Percentiles rank a stretch among this genome's conserved stretches.
Evolutionary conservation across 139 green algal species (phyloP).

Genomic region (Closterium sp.): DNA sequence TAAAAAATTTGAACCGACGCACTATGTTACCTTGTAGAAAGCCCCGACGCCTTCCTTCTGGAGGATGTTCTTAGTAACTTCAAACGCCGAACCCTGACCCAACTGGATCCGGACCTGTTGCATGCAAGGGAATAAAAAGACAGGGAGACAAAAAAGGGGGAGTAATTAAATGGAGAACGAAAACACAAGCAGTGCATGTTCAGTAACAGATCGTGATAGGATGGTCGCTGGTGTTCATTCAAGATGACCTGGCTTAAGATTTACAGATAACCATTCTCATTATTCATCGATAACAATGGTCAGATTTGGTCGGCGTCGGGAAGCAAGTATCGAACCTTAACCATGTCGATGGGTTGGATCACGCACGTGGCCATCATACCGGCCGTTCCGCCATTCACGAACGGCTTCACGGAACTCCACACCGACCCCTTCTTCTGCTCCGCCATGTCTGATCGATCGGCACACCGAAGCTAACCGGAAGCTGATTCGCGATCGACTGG

Average conservation of each 20-base stretch:
- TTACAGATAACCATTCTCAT: no score
- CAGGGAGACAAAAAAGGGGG: neutral
- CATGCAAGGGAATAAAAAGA: neutral
- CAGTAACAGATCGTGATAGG: neutral
- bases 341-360: conserved; percentile 97
- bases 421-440: conserved; percentile 28
- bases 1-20: no score
- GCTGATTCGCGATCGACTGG: neutral
- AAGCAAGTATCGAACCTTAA: conserved; percentile 76
- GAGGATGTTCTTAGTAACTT: conserved; percentile 50
- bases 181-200: neutral
- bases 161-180: no score
- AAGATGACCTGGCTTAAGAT: no score
- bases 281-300: no score
- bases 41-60: conserved; percentile 44
- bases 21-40: conserved; percentile 47
- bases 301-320: neutral
- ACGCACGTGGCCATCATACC: conserved; percentile 88
- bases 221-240: neutral
- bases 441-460: conserved; percentile 13
- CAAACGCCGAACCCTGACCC: conserved; percentile 76
- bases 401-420: conserved; percentile 92
- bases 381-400: conserved; percentile 89
- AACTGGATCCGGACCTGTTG: conserved; percentile 88
- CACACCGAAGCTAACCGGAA: neutral